Base-by-base conservation (phyloP, 257 asterid species). In the Rehmannia glutinosa region DNA sequence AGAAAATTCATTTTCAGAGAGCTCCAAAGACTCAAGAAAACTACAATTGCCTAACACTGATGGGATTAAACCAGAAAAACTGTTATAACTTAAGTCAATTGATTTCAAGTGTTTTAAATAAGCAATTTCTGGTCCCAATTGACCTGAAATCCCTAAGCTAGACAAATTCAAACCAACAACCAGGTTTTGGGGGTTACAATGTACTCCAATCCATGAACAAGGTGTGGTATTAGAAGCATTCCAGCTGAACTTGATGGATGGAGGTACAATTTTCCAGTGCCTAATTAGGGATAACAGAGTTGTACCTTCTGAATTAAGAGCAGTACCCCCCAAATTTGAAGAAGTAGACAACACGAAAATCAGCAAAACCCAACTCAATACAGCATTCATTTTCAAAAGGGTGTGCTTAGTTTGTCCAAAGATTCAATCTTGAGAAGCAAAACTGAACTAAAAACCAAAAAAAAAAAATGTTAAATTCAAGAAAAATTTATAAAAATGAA, bases 121-220 rank as follows among this genome's bases (percentile, higher is more conserved):
- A 8, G 79, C 71, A 23, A 92, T 80, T 76, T 87, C 91, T 3
- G 91, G 85, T 13, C 92, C 93, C 12, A 92, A 36, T 19, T 69
- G 79, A 43, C 98, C 98, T 4, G 96, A 80, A 66, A 92, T 80
- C n/a, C 71, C 91, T 52, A 66, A 62, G 56, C 68, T 51, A 12
- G 87, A 75, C 41, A 92, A 78, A 74, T 81, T 77, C 69, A 92
- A 58, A 27, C 51, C 75, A 43, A 52, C 64, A 47, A 92, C 84
- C 47, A 51, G 16, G 76, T 12, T 62, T 35, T 55, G 57, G 36
- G 5, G 64, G 73, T 73, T 79, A 64, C 98, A 92, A n/a, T 60
- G 73, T 2, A 92, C 88, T 2, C 98, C 96, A 43, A 58, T 5
- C 98, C 98, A 92, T 1, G 89, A 86, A 72, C 98, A 92, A 36